Base-by-base conservation (phyloP, 305 asterid genomes). In the Caryopteris hybrid region DNA sequence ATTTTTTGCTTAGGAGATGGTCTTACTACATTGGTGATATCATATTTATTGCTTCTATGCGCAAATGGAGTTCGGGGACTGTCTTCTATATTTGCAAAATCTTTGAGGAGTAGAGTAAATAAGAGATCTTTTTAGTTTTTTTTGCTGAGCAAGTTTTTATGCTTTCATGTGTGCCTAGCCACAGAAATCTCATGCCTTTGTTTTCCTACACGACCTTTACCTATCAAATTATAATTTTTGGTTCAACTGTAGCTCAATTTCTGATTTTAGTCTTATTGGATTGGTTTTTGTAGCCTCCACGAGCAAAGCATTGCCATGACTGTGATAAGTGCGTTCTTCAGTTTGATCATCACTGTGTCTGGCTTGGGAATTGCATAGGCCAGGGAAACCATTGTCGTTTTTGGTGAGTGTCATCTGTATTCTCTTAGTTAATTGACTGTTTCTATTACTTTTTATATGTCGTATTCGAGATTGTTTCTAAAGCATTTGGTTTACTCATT, bases 311-410 rank as follows among this genome's bases (percentile, higher is more conserved):
- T 78, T 94, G 99, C 66, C 90, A 86, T 74, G 99, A 94, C 75
- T 94, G 99, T 73, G 96, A 91, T 84, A 94, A 80, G 84, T 91
- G 99, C 34, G 88, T 94, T 76, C 97, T 94, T 84, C 96, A 87
- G 76, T 94, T 89, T 83, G 99, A 94, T 85, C 99, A 94, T 88
- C 99, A 94, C 58, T 94, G 99, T 66, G 96, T 86, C 75, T 94
- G 99, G 97, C 96, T 94, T 54, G 99, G 99, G 62, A 83, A 92
- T 43, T 94, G 99, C 79, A 68, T 94, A 60, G 99, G 99, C 61
- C 96, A 78, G 78, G 83, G 89, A 55, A 94, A 94, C 83, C 99
- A 94, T 80, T 83, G 91, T 41, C 90, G 83, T 38, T 94, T 91
- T 80, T 94, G 97, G 99, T 94, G 69, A 78, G 95, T 68, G 18